Percentiles rank a stretch among this genome's conserved stretches.
These are phyloP conservation scores for Apiospora aurea DNA, from an alignment of 2,329 filamentous ascomycete genomes.

Conservation along the genomic window DNA sequence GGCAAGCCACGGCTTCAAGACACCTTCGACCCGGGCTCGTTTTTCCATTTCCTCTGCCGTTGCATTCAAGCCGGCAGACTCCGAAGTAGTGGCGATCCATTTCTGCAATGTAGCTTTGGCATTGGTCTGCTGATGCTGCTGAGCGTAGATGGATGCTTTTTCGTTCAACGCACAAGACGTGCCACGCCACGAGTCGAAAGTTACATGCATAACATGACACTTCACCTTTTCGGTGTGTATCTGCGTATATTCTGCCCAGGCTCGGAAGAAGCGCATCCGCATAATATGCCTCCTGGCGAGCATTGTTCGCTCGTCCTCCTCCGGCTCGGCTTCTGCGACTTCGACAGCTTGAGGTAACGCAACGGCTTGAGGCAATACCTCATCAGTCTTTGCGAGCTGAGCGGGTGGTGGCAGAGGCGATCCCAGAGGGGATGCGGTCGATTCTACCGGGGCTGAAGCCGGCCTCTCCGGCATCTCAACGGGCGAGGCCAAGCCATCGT, in stretches of 20 bases:
- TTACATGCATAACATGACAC: constrained; percentile 32
- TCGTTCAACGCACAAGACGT: constrained; percentile 18
- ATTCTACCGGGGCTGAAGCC: constrained; percentile 7
- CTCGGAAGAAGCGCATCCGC: constrained; percentile 43
- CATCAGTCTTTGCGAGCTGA: not conserved
- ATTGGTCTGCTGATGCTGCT: constrained; percentile 6
- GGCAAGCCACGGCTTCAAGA: constrained; percentile 29
- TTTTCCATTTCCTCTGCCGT: constrained; percentile 15
- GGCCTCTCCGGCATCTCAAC: constrained; percentile 3
- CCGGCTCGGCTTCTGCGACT: constrained; percentile 1
- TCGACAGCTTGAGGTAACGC: not conserved
- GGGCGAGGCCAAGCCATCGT: constrained; percentile 11
- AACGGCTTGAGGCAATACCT: not conserved
- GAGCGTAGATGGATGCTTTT: not conserved
- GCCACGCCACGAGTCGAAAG: constrained; percentile 28
- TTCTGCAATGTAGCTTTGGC: not conserved
- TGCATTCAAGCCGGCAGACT: not conserved
- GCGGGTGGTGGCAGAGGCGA: not conserved
- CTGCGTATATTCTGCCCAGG: constrained; percentile 41
- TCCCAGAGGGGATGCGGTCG: constrained; percentile 1
- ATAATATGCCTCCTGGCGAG: constrained; percentile 43
- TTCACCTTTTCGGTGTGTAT: constrained; percentile 35
- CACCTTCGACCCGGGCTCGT: constrained; percentile 23
- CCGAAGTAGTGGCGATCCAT: constrained; percentile 13
- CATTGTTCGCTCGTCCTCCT: constrained; percentile 39